phyloP scores from a whole-genome alignment of 192 early-diverging fungal species.

The Umbelopsis ramanniana region DNA sequence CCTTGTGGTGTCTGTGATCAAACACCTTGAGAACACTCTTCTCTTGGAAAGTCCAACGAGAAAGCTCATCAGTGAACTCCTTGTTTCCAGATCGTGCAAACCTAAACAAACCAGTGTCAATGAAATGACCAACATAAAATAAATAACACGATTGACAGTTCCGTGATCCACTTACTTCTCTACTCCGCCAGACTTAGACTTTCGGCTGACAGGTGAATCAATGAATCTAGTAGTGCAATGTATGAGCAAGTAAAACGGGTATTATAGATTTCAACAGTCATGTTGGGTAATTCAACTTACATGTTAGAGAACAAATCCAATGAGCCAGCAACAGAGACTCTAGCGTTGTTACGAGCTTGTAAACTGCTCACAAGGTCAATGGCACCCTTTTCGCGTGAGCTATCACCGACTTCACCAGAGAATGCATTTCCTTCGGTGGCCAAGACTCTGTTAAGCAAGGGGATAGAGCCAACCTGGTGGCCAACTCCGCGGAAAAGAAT shows the following conservation, averaged over 20 bases:
- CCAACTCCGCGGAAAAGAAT: constrained; percentile 82
- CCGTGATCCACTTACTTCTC: constrained; percentile 9
- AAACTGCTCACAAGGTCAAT: constrained; percentile 80
- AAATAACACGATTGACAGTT: too few relatives aligned
- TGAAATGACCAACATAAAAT: too few relatives aligned
- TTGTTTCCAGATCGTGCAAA: constrained; percentile 64
- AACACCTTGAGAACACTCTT: constrained; percentile 83
- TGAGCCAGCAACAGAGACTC: constrained; percentile 84
- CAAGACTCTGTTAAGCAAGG: constrained; percentile 61
- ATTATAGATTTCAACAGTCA: neutral
- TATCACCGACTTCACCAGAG: constrained; percentile 59
- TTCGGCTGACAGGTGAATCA: constrained; percentile 21
- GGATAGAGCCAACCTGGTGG: constrained; percentile 67
- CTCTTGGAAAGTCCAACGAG: constrained; percentile 93
- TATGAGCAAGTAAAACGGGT: neutral
- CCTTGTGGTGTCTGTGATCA: constrained; percentile 65
- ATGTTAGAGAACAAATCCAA: constrained; percentile 81
- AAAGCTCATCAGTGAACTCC: constrained; percentile 74
- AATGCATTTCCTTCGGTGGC: constrained; percentile 69
- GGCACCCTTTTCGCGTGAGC: constrained; percentile 41
- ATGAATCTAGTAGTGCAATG: constrained; percentile 14
- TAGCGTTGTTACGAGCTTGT: constrained; percentile 89
- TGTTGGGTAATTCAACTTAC: constrained; percentile 40
- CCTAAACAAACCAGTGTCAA: neutral
- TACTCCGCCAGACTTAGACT: neutral